Conservation (phyloP, 2,329 filamentous ascomycete species). For the Ploettnerulaceae sp. region DNA sequence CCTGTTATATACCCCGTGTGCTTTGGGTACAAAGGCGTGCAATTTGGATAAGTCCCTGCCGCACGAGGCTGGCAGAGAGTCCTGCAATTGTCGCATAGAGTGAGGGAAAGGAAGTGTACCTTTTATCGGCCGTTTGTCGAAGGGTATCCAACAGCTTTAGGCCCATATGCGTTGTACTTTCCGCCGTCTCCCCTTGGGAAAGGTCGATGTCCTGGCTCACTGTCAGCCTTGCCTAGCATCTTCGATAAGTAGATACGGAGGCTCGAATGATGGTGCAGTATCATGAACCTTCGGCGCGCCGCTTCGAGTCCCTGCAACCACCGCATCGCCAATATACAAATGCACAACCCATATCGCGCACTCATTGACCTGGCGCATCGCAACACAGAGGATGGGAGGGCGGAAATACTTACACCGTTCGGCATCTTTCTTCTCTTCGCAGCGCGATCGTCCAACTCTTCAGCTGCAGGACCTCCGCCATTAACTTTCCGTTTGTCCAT, state of each 20-base stretch:
- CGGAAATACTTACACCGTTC: slow-evolving; percentile 42
- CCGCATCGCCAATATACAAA: slow-evolving; percentile 19
- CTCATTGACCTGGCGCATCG: slow-evolving; percentile 6
- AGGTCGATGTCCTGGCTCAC: slow-evolving; percentile 26
- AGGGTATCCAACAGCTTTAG: slow-evolving; percentile 70
- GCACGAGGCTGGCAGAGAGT: slow-evolving; percentile 5
- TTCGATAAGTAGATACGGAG: slow-evolving; percentile 13
- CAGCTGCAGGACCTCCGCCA: slow-evolving; percentile 38
- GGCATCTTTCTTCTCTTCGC: slow-evolving; percentile 54
- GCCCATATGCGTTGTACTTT: slow-evolving; percentile 67
- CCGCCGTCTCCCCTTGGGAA: slow-evolving; percentile 49
- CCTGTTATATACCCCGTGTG: no score
- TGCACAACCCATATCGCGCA: slow-evolving; percentile 15
- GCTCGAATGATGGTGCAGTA: slow-evolving; percentile 18
- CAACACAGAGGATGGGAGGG: slow-evolving; percentile 6
- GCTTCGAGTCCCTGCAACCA: slow-evolving; percentile 24
- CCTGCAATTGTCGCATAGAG: slow-evolving; percentile 10
- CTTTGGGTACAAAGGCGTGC: background rate
- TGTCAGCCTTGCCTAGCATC: slow-evolving; percentile 29
- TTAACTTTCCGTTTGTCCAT: slow-evolving; percentile 52
- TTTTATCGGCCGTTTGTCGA: slow-evolving; percentile 74
- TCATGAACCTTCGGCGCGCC: slow-evolving; percentile 22
- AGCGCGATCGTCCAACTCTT: slow-evolving; percentile 48
- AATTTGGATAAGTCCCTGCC: background rate
- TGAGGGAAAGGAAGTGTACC: slow-evolving; percentile 46